Evolutionary conservation across 768 basidiomycete genomes (phyloP), one percentile per base, ranked within the genome.

Genomic region (Calvatia gigantea): DNA sequence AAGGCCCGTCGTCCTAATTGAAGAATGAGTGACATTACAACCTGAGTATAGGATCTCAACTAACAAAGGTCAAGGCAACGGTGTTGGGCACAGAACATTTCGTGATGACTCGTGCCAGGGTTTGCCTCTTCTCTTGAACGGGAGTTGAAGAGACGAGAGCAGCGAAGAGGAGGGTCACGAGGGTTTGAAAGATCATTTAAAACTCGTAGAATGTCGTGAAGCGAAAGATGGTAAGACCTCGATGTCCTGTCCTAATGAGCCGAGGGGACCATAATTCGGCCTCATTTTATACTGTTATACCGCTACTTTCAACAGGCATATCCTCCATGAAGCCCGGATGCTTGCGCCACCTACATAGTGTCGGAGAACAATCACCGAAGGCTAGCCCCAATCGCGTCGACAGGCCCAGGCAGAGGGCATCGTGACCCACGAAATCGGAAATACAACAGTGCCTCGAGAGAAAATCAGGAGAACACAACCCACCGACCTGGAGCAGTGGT

Each of bases 51-150:
- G 25, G 11, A 32, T 17, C 3, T 19, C 27, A 7, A 67, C 75
- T 51, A 54, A 76, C 76, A 57, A 78, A 77, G 12, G 76, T 78
- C 31, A 78, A 58, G n/a, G 76, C 76, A 47, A 65, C 75, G 8
- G 71, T 74, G 38, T 74, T 72, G 9, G 75, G 67, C 6, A 67
- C 62, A 12, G 65, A 68, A 60, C 76, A 78, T 37, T 61, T 63
- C 1, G 67, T 70, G 35, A 75, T 61, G 43, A 75, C 72, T 38
- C 67, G 64, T 11, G 71, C 70, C 7, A 53, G 28, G 33, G 60
- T 47, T 29, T 62, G 64, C 25, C 62, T 44, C 44, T 60, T 58
- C 41, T 61, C 54, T 38, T 33, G 38, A 14, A 51, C 49, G 17
- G 58, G 49, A 19, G 49, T 58, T 6, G 59, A 52, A 21, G 54